Evolutionary conservation across 768 basidiomycete genomes (phyloP), one percentile per base, ranked within the genome.

Genomic region (Candolleomyces aberdarensis): DNA sequence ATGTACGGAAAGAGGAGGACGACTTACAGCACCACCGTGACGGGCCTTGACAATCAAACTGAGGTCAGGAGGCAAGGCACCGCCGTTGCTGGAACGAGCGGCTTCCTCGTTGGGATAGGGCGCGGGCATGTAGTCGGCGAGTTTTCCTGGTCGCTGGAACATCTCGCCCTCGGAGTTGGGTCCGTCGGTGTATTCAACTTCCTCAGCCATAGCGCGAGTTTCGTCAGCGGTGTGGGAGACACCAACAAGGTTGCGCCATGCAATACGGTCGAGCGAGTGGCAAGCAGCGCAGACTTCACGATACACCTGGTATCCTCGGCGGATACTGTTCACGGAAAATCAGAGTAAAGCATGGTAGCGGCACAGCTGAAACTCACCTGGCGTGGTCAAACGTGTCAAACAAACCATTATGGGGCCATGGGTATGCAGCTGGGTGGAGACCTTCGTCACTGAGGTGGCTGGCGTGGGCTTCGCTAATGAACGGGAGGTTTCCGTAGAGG

Each of bases 101-200:
- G 97, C 96, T 80, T 98, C 94, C 65, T 98, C 96, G 70, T 99
- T 99, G 65, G 96, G 86, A 79, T 99, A 99, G 47, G 97, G 94
- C 50, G 82, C 72, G 58, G 96, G 97, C 83, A 99, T 80, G 77
- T 98, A 98, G 75, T 99, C 97, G 43, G 97, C 87, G 61, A 98
- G 89, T 78, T 99, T 99, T 76, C 97, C 97, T 13, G 97, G 97
- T 58, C 97, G 84, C 78, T 94, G 87, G 85, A 98, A 99, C 96
- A 97, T 98, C 78, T 98, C 94, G 66, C 97, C 97, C 65, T 91
- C 80, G 65, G 88, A 88, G 73, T 98, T 86, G 53, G 97, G 97
- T 40, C 97, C 97, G 71, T 99, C 97, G 70, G 86, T 83, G 76
- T 98, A 99, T 76, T 99, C 97, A 60, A 95, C 81, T 70, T 98